These are phyloP conservation scores for Colletotrichum phormii DNA, from an alignment of 2,329 filamentous ascomycete species.

Conservation along the genomic window DNA sequence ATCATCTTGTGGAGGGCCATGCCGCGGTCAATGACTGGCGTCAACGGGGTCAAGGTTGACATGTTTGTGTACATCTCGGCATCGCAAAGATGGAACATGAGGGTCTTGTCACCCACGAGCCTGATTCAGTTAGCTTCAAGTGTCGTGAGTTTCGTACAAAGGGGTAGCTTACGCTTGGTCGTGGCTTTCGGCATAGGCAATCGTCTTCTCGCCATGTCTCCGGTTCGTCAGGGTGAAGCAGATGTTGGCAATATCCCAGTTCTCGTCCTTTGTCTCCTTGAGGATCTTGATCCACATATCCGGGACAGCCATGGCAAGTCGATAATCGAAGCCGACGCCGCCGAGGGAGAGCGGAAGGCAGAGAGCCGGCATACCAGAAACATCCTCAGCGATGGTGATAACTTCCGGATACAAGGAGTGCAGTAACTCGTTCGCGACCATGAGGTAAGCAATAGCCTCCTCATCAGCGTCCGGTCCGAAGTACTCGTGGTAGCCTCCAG, in stretches of 20 bases:
- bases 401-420: constrained; percentile 87
- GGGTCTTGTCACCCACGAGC: constrained; percentile 93
- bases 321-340: constrained; percentile 96
- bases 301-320: constrained; percentile 96
- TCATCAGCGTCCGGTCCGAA: constrained; percentile 91
- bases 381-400: constrained; percentile 96
- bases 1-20: constrained; percentile 98
- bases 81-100: constrained; percentile 99
- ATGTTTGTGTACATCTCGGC: constrained; percentile 98
- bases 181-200: constrained; percentile 96
- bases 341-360: constrained; percentile 88
- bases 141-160: background rate
- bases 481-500: constrained; percentile 97
- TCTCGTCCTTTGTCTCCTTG: constrained; percentile 90
- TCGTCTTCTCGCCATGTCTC: constrained; percentile 96
- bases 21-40: constrained; percentile 88
- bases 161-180: constrained; percentile 85
- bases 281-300: constrained; percentile 99
- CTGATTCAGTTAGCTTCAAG: constrained; percentile 54
- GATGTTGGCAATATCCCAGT: constrained; percentile 91
- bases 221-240: constrained; percentile 91
- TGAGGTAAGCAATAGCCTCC: constrained; percentile 93
- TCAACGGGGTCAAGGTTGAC: constrained; percentile 87
- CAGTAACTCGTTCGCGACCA: constrained; percentile 96
- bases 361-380: constrained; percentile 98